Evolutionary conservation across 305 asterid genomes (phyloP), one percentile per base, ranked within the genome.

Genomic region (Rubia tinctorum): DNA sequence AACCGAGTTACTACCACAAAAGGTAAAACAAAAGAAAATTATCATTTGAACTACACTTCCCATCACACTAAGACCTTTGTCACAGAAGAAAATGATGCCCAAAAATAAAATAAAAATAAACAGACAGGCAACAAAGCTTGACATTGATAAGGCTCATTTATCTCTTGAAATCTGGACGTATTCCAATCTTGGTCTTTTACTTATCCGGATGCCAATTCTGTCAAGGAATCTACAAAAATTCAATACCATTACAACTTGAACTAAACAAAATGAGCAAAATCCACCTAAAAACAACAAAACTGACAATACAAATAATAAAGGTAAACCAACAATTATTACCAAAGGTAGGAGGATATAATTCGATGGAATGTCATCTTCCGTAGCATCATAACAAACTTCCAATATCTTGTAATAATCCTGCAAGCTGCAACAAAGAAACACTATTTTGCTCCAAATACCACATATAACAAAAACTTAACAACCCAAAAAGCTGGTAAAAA

Each of bases 141-240:
- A 96, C 96, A n/a, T 77, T 85, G 88, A 80, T 91, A 91, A 22
- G 98, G 97, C 84, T 90, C 96, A 51, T 84, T 94, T 44, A 94
- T 91, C 68, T 91, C 97, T 84, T 94, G 98, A 78, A 94, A 91
- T 78, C 75, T 90, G 27, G 96, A 80, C 74, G 95, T 91, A 27
- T 93, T 83, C 63, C 37, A 23, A 60, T 76, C 95, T 75, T 81
- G 87, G 37, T 78, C 84, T 90, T 91, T 73, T 88, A 87, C 82
- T 94, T 94, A 83, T 94, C 96, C 40, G 97, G 99, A 77, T 94
- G 99, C 97, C 97, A 93, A 83, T 90, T 91, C 97, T 91, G 80
- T 74, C 25, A 72, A 62, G 63, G n/a, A 51, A 23, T 42, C 22
- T 55, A 56, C 8, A 63, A 66, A 51, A 66, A 20, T 30, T 10